phyloP scores from a whole-genome alignment of 768 basidiomycete genomes.

The Leccinum incarnatum region DNA sequence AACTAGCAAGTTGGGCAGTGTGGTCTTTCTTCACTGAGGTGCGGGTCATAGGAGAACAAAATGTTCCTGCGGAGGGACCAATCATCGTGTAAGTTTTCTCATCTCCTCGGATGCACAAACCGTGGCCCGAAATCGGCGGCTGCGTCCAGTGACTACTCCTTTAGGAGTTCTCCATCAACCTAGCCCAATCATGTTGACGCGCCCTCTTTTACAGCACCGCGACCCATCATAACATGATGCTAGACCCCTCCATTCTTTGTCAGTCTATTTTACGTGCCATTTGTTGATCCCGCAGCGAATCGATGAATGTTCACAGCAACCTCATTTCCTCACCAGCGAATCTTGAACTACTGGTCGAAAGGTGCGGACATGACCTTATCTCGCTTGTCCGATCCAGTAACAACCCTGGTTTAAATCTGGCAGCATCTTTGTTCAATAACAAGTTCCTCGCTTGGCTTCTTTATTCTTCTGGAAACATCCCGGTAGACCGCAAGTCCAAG shows the following conservation, averaged over 20 bases:
- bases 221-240: slow-evolving; percentile 95
- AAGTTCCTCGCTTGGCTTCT: slow-evolving; percentile 72
- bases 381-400: slow-evolving; percentile 11
- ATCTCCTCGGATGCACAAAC: not conserved
- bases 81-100: slow-evolving; percentile 76
- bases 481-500: slow-evolving; percentile 92
- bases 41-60: slow-evolving; percentile 81
- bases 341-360: slow-evolving; percentile 94
- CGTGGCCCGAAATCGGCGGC: slow-evolving; percentile 3
- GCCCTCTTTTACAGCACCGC: slow-evolving; percentile 51
- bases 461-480: slow-evolving; percentile 92
- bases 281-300: slow-evolving; percentile 15
- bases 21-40: slow-evolving; percentile 88
- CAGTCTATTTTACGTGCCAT: slow-evolving; percentile 32
- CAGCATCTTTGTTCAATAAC: slow-evolving; percentile 78
- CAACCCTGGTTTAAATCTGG: slow-evolving; percentile 16
- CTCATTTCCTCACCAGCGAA: slow-evolving; percentile 76
- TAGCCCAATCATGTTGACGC: slow-evolving; percentile 11
- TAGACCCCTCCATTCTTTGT: slow-evolving; percentile 85
- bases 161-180: not conserved
- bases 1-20: slow-evolving; percentile 69
- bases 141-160: not conserved
- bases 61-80: slow-evolving; percentile 86
- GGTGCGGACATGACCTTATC: slow-evolving; percentile 40
- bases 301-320: slow-evolving; percentile 49